phyloP scores from a whole-genome alignment of 345 rosid genomes.

The Garcia nutans region DNA sequence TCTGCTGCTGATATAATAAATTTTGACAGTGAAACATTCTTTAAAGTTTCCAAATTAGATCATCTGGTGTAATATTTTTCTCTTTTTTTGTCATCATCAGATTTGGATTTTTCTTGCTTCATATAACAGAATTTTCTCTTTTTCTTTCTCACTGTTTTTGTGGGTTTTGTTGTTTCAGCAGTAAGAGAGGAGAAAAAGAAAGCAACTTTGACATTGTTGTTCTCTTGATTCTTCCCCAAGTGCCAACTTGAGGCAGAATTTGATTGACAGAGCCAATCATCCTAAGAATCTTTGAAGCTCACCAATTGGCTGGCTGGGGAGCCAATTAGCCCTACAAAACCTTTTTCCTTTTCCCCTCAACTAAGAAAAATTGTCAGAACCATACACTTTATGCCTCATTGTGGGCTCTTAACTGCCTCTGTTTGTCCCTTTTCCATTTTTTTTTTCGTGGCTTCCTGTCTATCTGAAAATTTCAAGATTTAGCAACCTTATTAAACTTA shows the following conservation, averaged over 20 bases:
- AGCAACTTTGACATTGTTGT: background rate
- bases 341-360: background rate
- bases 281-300: background rate
- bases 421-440: no score
- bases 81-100: background rate
- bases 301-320: background rate
- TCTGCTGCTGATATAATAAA: conserved; percentile 15
- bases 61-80: background rate
- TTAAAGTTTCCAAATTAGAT: background rate
- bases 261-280: background rate
- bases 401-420: no score
- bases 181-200: background rate
- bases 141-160: background rate
- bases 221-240: no score
- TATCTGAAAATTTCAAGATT: no score
- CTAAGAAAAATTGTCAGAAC: no score
- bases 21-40: conserved; percentile 26
- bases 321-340: background rate
- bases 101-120: background rate
- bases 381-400: no score
- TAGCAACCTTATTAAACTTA: no score
- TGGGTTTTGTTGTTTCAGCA: no score
- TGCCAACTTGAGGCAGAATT: background rate
- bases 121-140: no score
- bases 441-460: no score